These are phyloP conservation scores for Saccharomycopsis crataegensis DNA, from an alignment of 1,139 yeast genomes.

Conservation along the genomic window DNA sequence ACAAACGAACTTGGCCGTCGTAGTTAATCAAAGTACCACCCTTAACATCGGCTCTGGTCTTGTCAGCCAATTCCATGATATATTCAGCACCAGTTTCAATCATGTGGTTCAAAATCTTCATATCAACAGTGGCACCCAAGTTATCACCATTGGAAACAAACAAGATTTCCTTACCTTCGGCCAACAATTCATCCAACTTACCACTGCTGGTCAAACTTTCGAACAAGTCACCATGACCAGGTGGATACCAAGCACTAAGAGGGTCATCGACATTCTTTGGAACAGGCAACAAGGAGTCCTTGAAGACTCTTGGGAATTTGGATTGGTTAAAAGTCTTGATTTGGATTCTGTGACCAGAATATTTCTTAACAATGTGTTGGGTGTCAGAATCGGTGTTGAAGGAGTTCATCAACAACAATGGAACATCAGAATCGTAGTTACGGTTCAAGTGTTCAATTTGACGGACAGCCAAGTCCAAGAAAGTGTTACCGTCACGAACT, in stretches of 20 bases:
- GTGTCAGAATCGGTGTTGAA: constrained; percentile 97
- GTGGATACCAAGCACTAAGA: constrained; percentile 89
- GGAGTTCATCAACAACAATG: constrained; percentile 94
- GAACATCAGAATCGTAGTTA: constrained; percentile 86
- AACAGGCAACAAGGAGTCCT: constrained; percentile 91
- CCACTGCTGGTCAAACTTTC: constrained; percentile 88
- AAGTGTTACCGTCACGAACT: constrained; percentile 97
- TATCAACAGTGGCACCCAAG: constrained; percentile 96
- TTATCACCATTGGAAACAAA: constrained; percentile 98
- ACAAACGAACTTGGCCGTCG: constrained; percentile 87
- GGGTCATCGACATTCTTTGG: constrained; percentile 71
- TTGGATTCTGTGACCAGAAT: constrained; percentile 93
- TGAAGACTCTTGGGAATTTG: constrained; percentile 89
- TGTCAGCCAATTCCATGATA: constrained; percentile 96
- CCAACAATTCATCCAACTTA: constrained; percentile 81
- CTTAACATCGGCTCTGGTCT: constrained; percentile 98
- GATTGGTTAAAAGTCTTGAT: constrained; percentile 97
- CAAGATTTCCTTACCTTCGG: constrained; percentile 89
- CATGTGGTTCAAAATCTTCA: constrained; percentile 88
- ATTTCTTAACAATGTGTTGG: constrained; percentile 89
- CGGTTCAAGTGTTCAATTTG: constrained; percentile 95
- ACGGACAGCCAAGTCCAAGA: constrained; percentile 89
- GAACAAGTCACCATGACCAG: constrained; percentile 97
- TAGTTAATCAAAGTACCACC: constrained; percentile 98
- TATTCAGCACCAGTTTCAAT: constrained; percentile 86